Evolutionary conservation across 352 stramenopile genomes (phyloP).

Genomic region (Aphanomyces euteiches): DNA sequence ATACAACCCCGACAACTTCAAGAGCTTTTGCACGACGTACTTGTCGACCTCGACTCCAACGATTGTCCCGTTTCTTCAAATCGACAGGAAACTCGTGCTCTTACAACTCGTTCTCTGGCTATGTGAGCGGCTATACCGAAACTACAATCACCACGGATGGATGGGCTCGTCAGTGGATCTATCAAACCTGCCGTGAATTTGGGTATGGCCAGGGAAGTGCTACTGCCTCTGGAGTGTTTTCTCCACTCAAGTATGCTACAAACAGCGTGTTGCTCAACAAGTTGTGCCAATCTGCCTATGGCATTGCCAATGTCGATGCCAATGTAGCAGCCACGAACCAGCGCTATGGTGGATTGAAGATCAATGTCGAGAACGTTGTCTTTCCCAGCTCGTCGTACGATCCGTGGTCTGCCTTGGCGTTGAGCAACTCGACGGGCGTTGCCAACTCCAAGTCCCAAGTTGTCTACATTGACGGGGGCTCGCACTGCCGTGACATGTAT

Average conservation of each 20-base stretch:
- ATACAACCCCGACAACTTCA: neutral
- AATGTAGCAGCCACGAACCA: conserved; percentile 55
- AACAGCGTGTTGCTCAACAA: conserved; percentile 72
- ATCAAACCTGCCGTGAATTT: conserved; percentile 66
- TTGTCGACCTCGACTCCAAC: no score
- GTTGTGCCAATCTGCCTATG: conserved; percentile 65
- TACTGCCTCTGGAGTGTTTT: conserved; percentile 24
- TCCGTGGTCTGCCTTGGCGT: conserved; percentile 22
- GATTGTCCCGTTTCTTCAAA: neutral
- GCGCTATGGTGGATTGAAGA: conserved; percentile 44
- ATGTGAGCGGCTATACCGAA: conserved; percentile 68
- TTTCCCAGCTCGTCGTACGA: neutral
- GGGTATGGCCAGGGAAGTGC: conserved; percentile 80
- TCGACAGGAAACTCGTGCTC: neutral
- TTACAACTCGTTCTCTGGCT: conserved; percentile 37
- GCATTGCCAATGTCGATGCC: conserved; percentile 47
- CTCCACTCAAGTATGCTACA: conserved; percentile 80
- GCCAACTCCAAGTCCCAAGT: neutral
- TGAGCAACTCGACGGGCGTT: conserved; percentile 7
- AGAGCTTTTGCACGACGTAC: neutral
- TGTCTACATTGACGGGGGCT: neutral
- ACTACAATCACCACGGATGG: conserved; percentile 63
- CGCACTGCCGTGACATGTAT: neutral
- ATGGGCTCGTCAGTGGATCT: conserved; percentile 42
- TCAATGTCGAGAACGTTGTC: neutral